Conservation (phyloP, 306 rosid species). For the Rubus idaeus region DNA sequence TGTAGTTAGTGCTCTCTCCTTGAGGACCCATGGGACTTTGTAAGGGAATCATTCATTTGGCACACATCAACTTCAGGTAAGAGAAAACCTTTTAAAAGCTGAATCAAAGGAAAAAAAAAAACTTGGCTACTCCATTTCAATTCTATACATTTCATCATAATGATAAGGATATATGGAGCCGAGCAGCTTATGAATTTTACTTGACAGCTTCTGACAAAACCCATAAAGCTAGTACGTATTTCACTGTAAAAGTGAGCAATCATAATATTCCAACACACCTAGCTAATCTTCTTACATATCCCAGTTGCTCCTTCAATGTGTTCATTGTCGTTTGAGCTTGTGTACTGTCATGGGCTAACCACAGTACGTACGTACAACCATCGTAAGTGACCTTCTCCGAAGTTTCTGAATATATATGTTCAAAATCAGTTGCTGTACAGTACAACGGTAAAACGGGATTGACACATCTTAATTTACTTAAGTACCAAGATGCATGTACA, state of each 20-base stretch:
- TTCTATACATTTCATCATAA: constrained; percentile 33
- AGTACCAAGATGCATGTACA: no score
- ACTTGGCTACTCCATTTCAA: constrained; percentile 31
- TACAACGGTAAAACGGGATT: not conserved
- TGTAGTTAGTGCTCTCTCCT: constrained; percentile 25
- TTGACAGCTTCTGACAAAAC: constrained; percentile 46
- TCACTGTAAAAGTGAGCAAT: constrained; percentile 59
- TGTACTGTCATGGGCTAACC: not conserved
- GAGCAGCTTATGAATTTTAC: constrained; percentile 8
- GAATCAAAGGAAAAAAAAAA: constrained; percentile 29
- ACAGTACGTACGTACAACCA: not conserved
- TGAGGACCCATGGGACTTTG: constrained; percentile 43
- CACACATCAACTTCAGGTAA: constrained; percentile 49
- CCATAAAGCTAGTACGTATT: constrained; percentile 24
- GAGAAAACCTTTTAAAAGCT: constrained; percentile 27
- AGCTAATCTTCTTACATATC: constrained; percentile 26
- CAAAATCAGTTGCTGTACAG: not conserved
- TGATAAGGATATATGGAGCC: constrained; percentile 31
- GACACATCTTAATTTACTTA: not conserved
- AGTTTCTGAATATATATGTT: constrained; percentile 19
- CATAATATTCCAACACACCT: constrained; percentile 46
- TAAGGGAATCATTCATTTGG: constrained; percentile 44
- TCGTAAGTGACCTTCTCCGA: constrained; percentile 39
- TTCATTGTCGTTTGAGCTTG: constrained; percentile 31
- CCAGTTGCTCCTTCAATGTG: constrained; percentile 31